Evolutionary conservation across 202 grass and related monocot species (phyloP).

Genomic region (Panicum virgatum): DNA sequence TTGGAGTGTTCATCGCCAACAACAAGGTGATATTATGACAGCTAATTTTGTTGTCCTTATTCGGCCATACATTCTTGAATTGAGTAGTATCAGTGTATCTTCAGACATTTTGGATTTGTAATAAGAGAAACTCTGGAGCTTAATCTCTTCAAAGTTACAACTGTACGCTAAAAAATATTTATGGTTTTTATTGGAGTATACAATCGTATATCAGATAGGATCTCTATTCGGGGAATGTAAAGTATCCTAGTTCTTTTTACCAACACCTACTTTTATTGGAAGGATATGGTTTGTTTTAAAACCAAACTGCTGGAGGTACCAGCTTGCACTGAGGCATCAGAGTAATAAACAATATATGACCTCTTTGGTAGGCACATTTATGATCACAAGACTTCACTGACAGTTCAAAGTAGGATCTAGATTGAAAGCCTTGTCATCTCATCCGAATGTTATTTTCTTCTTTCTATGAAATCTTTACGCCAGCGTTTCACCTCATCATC

Average conservation of each 20-base stretch:
- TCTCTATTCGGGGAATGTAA: neutral
- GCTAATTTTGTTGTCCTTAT: neutral
- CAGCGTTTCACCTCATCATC: neutral
- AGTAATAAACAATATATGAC: neutral
- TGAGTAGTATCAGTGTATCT: neutral
- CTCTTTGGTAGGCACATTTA: neutral
- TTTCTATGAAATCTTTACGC: neutral
- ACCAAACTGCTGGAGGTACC: neutral
- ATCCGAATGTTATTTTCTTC: neutral
- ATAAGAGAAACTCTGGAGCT: neutral
- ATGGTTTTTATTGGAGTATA: neutral
- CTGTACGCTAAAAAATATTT: neutral
- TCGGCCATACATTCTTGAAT: neutral
- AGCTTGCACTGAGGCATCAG: neutral
- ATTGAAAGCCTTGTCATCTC: neutral
- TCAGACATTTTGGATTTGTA: constrained; percentile 11
- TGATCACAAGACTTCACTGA: neutral
- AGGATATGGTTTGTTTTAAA: neutral
- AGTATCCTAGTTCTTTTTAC: neutral
- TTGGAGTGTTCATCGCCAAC: neutral
- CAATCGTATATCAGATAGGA: neutral
- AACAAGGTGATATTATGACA: neutral
- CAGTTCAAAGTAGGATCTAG: neutral
- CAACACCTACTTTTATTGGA: neutral
- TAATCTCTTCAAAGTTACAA: constrained; percentile 13